phyloP scores from a whole-genome alignment of 257 asterid genomes.

The Fraxinus anomala region DNA sequence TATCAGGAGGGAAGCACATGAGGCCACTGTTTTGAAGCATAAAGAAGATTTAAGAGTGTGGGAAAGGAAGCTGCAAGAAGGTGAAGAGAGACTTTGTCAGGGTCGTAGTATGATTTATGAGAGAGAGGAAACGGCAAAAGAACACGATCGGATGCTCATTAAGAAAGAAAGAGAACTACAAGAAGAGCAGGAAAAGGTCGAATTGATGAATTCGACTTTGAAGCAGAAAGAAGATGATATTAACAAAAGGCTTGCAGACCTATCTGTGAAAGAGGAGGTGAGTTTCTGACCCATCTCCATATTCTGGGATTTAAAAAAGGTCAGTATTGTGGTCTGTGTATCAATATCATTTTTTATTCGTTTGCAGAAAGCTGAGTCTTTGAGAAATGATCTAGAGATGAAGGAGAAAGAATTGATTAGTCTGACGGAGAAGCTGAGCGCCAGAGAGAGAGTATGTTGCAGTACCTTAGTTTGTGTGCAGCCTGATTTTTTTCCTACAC shows the following conservation, averaged over 20 bases:
- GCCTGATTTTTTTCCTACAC: constrained; percentile 7
- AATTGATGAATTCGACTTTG: constrained; percentile 39
- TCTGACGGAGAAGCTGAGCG: constrained; percentile 62
- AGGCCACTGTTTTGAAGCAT: constrained; percentile 53
- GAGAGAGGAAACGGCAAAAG: constrained; percentile 71
- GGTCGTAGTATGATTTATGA: constrained; percentile 63
- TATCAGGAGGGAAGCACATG: constrained; percentile 76
- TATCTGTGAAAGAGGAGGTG: constrained; percentile 64
- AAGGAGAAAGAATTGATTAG: constrained; percentile 58
- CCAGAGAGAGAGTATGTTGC: constrained; percentile 74
- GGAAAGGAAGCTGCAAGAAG: constrained; percentile 87
- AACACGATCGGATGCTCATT: constrained; percentile 46
- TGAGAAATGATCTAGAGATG: constrained; percentile 49
- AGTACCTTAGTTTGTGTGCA: constrained; percentile 27
- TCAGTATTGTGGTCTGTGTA: neutral
- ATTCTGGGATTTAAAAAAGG: neutral
- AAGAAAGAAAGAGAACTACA: constrained; percentile 59
- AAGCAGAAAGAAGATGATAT: constrained; percentile 67
- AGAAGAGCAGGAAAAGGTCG: constrained; percentile 56
- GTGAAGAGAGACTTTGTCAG: constrained; percentile 75
- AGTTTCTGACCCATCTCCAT: constrained; percentile 35
- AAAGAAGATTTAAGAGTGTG: constrained; percentile 67
- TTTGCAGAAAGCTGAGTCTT: constrained; percentile 67
- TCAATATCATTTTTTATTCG: constrained; percentile 23
- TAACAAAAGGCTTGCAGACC: constrained; percentile 47